Conservation (phyloP, 2,329 filamentous ascomycete species). For the Periglandula ipomoeae region DNA sequence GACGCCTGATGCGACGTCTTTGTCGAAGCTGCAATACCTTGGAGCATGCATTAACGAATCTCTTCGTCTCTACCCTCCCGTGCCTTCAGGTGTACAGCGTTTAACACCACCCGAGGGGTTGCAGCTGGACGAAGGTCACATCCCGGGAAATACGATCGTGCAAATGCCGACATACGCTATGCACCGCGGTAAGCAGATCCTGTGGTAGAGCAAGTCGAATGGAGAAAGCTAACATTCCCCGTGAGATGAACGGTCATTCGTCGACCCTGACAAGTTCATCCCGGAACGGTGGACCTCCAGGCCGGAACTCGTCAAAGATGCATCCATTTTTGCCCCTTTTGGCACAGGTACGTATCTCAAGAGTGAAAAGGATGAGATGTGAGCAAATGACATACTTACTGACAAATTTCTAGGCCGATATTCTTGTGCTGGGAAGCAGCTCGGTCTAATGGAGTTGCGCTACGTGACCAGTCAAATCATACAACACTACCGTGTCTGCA, state of each 20-base stretch:
- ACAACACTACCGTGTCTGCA: no score
- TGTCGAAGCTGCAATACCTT: conserved; percentile 1
- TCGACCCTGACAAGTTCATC: conserved; percentile 11
- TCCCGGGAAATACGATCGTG: conserved; percentile 23
- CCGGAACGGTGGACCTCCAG: conserved; percentile 16
- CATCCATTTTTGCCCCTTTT: conserved; percentile 9
- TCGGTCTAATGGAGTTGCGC: conserved; percentile 6
- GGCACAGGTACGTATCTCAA: conserved; percentile 4
- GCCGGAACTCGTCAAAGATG: conserved; percentile 13
- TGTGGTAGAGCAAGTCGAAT: no score
- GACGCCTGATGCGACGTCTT: not conserved
- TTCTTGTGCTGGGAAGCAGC: conserved; percentile 8
- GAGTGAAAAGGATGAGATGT: no score
- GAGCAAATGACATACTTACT: not conserved
- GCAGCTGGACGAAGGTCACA: conserved; percentile 17
- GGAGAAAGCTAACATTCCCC: no score
- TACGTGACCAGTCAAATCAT: not conserved
- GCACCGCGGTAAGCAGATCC: conserved; percentile 8
- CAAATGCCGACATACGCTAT: conserved; percentile 19
- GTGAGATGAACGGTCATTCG: conserved; percentile 9
- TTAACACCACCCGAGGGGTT: conserved; percentile 27
- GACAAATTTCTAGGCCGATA: conserved; percentile 3
- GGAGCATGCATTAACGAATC: conserved; percentile 6
- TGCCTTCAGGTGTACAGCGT: conserved; percentile 12
- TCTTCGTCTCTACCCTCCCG: conserved; percentile 4